Conservation (phyloP, 176 grass and related monocot genomes). For the Coix lacrymajobi region DNA sequence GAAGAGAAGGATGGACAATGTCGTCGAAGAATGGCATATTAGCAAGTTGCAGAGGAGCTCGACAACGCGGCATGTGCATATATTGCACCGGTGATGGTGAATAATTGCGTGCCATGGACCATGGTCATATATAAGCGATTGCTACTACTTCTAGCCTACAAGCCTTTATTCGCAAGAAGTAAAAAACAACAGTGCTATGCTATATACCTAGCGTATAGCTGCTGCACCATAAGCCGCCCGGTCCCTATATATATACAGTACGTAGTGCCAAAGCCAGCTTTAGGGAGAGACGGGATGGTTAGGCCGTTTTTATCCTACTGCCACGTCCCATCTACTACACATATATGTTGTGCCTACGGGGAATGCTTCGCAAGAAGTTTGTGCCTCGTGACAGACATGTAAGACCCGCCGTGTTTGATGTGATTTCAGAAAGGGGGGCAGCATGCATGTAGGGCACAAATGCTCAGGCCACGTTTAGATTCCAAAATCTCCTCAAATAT, state of each 20-base stretch:
- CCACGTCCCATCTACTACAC: constrained; percentile 6
- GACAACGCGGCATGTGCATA: neutral
- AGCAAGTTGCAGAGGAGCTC: neutral
- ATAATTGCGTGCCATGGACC: neutral
- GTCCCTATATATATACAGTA: neutral
- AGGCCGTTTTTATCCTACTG: constrained; percentile 17
- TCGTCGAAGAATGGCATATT: neutral
- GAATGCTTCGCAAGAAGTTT: constrained; percentile 6
- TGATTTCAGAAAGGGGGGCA: constrained; percentile 4
- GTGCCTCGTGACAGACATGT: constrained; percentile 31
- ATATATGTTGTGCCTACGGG: neutral
- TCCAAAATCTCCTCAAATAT: too few species aligned
- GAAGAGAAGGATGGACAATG: neutral
- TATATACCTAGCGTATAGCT: neutral
- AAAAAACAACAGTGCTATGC: neutral
- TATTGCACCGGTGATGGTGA: neutral
- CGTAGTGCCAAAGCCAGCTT: neutral
- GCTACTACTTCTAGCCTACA: neutral
- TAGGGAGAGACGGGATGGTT: constrained; percentile 6
- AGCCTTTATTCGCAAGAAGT: neutral
- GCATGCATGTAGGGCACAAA: constrained; percentile 18
- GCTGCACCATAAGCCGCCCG: neutral
- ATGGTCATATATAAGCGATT: neutral
- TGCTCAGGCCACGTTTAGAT: too few species aligned
- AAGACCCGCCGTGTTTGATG: constrained; percentile 17